Percentiles rank a stretch among this genome's conserved stretches.
phyloP scores from a whole-genome alignment of 768 basidiomycete species.

The Lactifluus hygrophoroides region DNA sequence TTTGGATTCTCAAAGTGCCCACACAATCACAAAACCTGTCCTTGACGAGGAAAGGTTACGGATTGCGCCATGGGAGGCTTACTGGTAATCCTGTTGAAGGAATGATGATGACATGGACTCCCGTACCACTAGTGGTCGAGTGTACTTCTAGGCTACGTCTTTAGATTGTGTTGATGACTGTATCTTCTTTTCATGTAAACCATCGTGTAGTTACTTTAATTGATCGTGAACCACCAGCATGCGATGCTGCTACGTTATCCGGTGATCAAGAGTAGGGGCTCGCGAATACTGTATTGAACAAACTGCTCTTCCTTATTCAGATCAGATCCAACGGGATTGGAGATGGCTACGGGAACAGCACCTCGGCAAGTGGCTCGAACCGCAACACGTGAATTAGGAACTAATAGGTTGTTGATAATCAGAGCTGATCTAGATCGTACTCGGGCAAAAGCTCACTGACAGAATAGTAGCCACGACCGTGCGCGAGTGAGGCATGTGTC shows the following conservation, averaged over 20 bases:
- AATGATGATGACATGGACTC: background rate
- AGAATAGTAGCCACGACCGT: conserved; percentile 75
- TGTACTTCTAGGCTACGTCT: background rate
- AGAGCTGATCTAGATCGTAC: background rate
- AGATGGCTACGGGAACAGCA: background rate
- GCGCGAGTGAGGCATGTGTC: conserved; percentile 56
- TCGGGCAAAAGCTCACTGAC: conserved; percentile 34
- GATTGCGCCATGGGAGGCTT: background rate
- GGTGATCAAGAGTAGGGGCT: background rate
- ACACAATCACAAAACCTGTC: background rate
- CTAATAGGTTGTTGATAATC: background rate
- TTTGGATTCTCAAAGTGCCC: background rate
- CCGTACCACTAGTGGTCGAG: background rate
- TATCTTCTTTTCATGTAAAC: no score
- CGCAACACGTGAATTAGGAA: background rate
- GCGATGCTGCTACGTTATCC: background rate
- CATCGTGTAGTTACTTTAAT: background rate
- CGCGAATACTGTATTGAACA: background rate
- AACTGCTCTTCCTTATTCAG: background rate
- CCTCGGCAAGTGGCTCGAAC: background rate
- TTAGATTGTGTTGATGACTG: no score
- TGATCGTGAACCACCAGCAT: background rate
- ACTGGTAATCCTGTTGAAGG: background rate
- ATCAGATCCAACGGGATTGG: background rate
- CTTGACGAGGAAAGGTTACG: background rate